Evolutionary conservation across 2,329 filamentous ascomycete species (phyloP).

Genomic region (Triangularia setosa): DNA sequence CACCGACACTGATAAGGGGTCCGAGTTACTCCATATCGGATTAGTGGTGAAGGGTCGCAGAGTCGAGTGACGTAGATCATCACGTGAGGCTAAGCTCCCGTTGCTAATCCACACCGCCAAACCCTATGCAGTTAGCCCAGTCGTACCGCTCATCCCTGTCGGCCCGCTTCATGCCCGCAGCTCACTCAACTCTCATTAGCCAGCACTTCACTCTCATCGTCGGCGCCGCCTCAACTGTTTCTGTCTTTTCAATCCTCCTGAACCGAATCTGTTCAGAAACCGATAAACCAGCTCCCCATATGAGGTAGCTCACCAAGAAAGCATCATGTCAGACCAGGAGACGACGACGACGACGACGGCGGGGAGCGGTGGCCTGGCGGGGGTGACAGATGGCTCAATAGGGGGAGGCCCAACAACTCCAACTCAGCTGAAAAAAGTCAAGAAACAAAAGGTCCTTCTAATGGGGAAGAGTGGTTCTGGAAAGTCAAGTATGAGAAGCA

Average conservation of each 20-base stretch:
- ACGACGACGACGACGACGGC: conserved; percentile 13
- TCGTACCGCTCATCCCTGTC: not conserved
- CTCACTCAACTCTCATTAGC: not conserved
- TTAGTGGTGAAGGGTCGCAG: not conserved
- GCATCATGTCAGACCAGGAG: conserved; percentile 22
- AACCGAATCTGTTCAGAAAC: not conserved
- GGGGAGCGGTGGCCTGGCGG: conserved; percentile 6
- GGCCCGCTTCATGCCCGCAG: not conserved
- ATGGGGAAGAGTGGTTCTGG: conserved; percentile 97
- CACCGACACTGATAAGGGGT: not conserved
- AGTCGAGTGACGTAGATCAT: not conserved
- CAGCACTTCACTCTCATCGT: not conserved
- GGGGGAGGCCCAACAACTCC: conserved; percentile 10
- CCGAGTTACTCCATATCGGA: not conserved
- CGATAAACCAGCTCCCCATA: not conserved
- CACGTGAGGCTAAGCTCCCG: not conserved
- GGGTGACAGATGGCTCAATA: conserved; percentile 5
- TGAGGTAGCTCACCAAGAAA: conserved; percentile 11
- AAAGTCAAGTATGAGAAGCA: conserved; percentile 97
- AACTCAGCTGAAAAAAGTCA: conserved; percentile 55
- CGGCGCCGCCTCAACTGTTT: not conserved
- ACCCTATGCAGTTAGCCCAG: not conserved
- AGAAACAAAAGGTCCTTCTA: conserved; percentile 82
- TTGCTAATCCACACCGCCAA: not conserved
- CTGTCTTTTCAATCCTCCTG: not conserved